A percentile compares a stretch with the other conserved stretches of the same genome.
Conservation (phyloP, 208 protist species). For the Wallacemonas sp. region DNA sequence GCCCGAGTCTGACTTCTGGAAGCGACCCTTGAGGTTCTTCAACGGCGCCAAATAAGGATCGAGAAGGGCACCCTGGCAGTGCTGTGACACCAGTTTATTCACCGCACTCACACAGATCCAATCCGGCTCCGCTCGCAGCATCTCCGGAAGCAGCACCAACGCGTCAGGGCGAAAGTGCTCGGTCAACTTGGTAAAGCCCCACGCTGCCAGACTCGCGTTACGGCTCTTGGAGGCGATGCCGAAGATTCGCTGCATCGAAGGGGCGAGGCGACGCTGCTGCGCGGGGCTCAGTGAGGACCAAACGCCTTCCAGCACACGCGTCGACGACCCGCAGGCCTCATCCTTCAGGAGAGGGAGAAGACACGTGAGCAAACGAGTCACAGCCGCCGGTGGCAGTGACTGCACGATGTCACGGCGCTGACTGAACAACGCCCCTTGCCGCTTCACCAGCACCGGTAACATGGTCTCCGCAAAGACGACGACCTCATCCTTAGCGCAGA, state of each 20-base stretch:
- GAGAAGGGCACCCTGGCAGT: neutral
- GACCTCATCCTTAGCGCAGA: neutral
- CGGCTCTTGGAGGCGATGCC: conserved; percentile 1
- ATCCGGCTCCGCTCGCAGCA: conserved; percentile 9
- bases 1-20: neutral
- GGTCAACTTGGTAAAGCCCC: neutral
- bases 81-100: neutral
- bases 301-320: neutral
- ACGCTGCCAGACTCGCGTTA: neutral
- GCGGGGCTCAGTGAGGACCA: neutral
- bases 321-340: neutral
- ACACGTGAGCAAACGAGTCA: neutral
- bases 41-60: neutral
- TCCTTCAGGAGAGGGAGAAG: neutral
- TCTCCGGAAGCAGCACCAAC: neutral
- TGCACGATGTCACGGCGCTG: neutral
- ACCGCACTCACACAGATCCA: conserved; percentile 11
- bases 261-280: neutral
- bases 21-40: conserved; percentile 11
- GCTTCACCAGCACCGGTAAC: neutral
- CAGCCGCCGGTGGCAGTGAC: neutral
- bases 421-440: conserved; percentile 24
- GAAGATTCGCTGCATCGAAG: neutral
- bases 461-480: neutral
- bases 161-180: neutral